Conservation (phyloP, 2,329 filamentous ascomycete genomes). For the Cladosporium phlei region DNA sequence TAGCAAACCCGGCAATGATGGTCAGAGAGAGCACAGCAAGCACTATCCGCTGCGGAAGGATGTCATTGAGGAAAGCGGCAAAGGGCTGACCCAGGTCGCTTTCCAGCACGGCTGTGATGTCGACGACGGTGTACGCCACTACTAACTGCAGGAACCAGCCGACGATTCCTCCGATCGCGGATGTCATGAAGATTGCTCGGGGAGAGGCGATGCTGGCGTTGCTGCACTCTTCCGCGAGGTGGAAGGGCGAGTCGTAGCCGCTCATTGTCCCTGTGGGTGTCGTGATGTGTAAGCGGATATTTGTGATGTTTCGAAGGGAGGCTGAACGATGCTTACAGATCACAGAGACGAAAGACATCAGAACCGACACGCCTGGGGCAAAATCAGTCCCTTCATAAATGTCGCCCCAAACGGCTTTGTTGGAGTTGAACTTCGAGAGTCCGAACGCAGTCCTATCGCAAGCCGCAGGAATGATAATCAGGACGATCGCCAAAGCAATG, state of each 20-base stretch:
- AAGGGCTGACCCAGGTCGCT: constrained; percentile 65
- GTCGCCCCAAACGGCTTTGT: constrained; percentile 58
- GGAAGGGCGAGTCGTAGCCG: constrained; percentile 65
- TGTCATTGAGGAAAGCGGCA: constrained; percentile 64
- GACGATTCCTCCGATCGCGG: constrained; percentile 59
- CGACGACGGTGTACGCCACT: constrained; percentile 65
- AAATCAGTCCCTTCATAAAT: constrained; percentile 65
- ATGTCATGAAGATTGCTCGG: constrained; percentile 67
- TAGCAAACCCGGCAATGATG: constrained; percentile 64
- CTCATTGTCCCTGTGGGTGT: constrained; percentile 14
- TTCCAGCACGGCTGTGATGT: constrained; percentile 55
- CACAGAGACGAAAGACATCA: constrained; percentile 68
- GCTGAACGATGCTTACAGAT: constrained; percentile 50
- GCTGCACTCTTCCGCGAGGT: constrained; percentile 70
- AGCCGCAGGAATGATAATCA: constrained; percentile 64
- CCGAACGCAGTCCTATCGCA: constrained; percentile 49
- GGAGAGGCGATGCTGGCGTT: constrained; percentile 68
- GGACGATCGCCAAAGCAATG: constrained; percentile 58
- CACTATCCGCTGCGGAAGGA: constrained; percentile 56
- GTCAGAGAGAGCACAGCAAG: constrained; percentile 61
- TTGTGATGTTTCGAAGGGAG: constrained; percentile 19
- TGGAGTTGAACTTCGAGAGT: constrained; percentile 55
- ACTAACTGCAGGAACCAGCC: constrained; percentile 72
- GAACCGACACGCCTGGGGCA: constrained; percentile 60
- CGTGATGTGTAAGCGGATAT: neutral